Conservation (phyloP, 305 asterid genomes). For the Fraxinus ornus region DNA sequence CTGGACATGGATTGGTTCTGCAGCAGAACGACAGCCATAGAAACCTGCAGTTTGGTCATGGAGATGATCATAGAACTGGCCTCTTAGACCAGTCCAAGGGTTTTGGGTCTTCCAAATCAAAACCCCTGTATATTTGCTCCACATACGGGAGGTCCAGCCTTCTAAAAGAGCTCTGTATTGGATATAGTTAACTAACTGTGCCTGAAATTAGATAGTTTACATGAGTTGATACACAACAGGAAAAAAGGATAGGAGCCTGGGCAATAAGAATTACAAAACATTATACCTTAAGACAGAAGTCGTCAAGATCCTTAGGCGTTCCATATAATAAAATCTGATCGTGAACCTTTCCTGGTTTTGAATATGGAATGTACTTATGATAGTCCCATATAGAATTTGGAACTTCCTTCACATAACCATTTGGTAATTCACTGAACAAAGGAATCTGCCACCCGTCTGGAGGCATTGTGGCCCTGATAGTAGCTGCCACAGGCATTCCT, state of each 20-base stretch:
- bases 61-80: conserved; percentile 96
- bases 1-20: conserved; percentile 94
- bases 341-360: conserved; percentile 77
- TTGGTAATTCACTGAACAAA: conserved; percentile 49
- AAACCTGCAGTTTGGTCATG: conserved; percentile 96
- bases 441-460: conserved; percentile 88
- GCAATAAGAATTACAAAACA: conserved; percentile 15
- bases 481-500: conserved; percentile 96
- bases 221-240: conserved; percentile 6
- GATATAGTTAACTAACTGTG: conserved; percentile 80
- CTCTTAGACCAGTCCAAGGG: conserved; percentile 98
- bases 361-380: conserved; percentile 88
- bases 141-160: conserved; percentile 97
- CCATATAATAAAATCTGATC: conserved; percentile 89
- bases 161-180: conserved; percentile 96
- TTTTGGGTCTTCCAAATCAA: conserved; percentile 96
- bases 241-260: not conserved
- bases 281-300: conserved; percentile 86
- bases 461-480: conserved; percentile 88
- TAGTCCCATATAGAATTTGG: conserved; percentile 89
- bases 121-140: conserved; percentile 93
- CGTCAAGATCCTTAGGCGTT: conserved; percentile 76
- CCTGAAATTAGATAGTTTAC: conserved; percentile 49
- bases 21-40: conserved; percentile 91
- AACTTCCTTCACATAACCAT: conserved; percentile 75